Conservation (phyloP, 805 yeast genomes). For the Candida boleticola region DNA sequence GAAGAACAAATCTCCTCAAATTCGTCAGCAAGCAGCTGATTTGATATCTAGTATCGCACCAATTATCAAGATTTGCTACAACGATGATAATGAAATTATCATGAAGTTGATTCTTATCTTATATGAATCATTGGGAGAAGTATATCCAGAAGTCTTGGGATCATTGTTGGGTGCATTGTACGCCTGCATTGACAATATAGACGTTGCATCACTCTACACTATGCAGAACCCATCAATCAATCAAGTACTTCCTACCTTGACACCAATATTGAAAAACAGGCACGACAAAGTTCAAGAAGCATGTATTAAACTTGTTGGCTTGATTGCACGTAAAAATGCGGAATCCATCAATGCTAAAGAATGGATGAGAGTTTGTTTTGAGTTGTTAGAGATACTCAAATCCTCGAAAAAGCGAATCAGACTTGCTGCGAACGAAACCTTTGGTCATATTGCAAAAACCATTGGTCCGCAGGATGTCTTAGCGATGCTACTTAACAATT, state of each 20-base stretch:
- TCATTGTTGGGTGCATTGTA: constrained; percentile 73
- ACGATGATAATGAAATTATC: constrained; percentile 54
- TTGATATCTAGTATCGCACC: constrained; percentile 65
- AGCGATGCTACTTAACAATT: constrained; percentile 75
- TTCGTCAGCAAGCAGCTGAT: constrained; percentile 84
- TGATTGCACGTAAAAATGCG: constrained; percentile 76
- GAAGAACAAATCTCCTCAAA: constrained; percentile 65
- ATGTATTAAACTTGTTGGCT: constrained; percentile 75
- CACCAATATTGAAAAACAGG: constrained; percentile 86
- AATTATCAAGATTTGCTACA: constrained; percentile 58
- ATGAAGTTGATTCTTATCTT: constrained; percentile 70
- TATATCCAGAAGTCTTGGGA: constrained; percentile 89
- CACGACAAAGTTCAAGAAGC: constrained; percentile 90
- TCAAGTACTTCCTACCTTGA: constrained; percentile 80
- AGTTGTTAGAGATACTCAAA: constrained; percentile 82
- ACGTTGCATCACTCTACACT: constrained; percentile 53
- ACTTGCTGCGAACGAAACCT: constrained; percentile 82
- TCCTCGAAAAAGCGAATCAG: constrained; percentile 75
- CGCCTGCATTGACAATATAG: constrained; percentile 59
- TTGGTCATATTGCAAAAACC: constrained; percentile 87
- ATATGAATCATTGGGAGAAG: constrained; percentile 92
- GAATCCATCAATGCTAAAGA: constrained; percentile 86
- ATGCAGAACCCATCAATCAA: constrained; percentile 67
- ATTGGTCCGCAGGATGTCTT: constrained; percentile 96
- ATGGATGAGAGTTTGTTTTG: constrained; percentile 97